Evolutionary conservation across 495 filamentous ascomycete genomes (phyloP), one percentile per base, ranked within the genome.

Genomic region (Lasiosphaeria hispida): DNA sequence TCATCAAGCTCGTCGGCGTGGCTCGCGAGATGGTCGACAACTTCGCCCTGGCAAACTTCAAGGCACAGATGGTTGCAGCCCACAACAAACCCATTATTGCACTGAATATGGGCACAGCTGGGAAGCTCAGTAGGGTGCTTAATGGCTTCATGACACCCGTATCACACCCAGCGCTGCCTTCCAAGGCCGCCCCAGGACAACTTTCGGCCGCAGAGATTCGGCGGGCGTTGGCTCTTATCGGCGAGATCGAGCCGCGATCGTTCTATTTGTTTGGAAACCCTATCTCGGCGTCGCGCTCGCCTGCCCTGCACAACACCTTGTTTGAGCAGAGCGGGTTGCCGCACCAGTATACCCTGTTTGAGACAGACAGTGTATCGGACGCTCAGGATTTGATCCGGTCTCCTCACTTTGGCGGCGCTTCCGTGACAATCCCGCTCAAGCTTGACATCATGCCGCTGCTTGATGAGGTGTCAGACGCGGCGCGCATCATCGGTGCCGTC

Each of bases 141-240:
- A 97, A 97, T 73, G 76, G 79, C 53, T 97, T 97, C 80, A 83
- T 99, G 81, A 97, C 95, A 2, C 94, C 94, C 3, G 94, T 99
- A 19, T 92, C 92, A 14, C 95, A 97, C 69, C 90, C 92, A 5
- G 81, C 81, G 13, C 80, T 97, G 3, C 91, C 94, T 0, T 88
- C 91, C 77, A 96, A 94, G 75, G 91, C 94, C 9, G 95, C 94
- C 0, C 94, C 95, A 5, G 94, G 95, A 11, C 94, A 99, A 64
- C 83, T 99, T 17, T 96, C 91, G 18, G 91, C 92, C 0, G 82
- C 86, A 1, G 94, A 99, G 64, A 97, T 97, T 62, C 85, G 91
- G 38, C 80, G 74, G 8, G 91, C 83, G 9, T 79, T 96, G 18
- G 81, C 85, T 6, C 72, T 96, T 33, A 82, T 96, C 55, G 95